These are phyloP conservation scores for Xerophyta viscosa DNA, from an alignment of 106 monocot species.

Conservation along the genomic window DNA sequence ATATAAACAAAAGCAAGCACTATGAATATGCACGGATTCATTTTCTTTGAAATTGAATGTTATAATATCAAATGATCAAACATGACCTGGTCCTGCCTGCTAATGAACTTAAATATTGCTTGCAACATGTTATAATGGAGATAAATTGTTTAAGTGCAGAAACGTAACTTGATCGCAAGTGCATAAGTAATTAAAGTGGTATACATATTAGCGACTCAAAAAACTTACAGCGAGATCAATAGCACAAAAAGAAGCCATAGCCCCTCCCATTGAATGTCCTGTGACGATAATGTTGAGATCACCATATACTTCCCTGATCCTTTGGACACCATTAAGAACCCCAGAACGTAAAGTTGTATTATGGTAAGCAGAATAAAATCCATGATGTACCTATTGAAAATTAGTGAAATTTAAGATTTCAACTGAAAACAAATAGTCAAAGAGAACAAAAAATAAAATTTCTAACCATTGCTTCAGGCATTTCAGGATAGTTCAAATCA, in stretches of 20 bases:
- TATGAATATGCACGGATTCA: too few species aligned
- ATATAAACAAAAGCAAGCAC: too few species aligned
- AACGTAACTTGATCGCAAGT: background rate
- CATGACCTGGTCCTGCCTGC: too few species aligned
- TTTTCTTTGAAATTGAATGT: too few species aligned
- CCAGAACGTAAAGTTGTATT: conserved; percentile 70
- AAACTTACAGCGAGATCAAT: conserved; percentile 72
- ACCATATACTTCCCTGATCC: conserved; percentile 50
- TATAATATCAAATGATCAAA: too few species aligned
- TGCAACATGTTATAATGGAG: too few species aligned
- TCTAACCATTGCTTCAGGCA: conserved; percentile 80
- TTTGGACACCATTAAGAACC: conserved; percentile 50
- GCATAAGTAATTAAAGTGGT: too few species aligned
- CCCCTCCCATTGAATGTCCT: conserved; percentile 98
- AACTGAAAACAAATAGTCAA: background rate
- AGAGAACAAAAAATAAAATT: background rate
- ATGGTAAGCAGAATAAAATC: conserved; percentile 94
- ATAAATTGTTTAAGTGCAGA: too few species aligned
- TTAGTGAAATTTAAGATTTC: background rate
- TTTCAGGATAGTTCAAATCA: conserved; percentile 72
- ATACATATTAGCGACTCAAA: too few species aligned
- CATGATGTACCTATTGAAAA: conserved; percentile 68
- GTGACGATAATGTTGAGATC: conserved; percentile 60
- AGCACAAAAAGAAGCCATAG: conserved; percentile 94
- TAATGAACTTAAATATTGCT: too few species aligned